Evolutionary conservation across 768 basidiomycete genomes (phyloP).

Genomic region (Lactarius pseudohatsudake): DNA sequence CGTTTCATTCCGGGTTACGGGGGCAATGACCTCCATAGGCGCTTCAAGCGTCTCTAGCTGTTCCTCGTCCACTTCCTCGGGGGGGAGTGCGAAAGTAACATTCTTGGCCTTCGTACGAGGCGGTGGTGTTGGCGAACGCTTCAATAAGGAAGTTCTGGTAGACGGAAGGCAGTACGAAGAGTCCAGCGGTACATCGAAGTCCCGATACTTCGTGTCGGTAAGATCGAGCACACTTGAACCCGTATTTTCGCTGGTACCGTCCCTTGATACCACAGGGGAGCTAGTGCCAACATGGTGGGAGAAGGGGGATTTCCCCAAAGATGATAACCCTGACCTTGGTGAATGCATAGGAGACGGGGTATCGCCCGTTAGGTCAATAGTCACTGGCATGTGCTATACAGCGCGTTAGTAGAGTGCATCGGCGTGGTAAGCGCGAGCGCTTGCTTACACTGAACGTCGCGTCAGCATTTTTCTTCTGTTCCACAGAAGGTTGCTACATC

Average conservation of each 20-base stretch:
- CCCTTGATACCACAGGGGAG: conserved; percentile 4
- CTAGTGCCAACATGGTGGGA: neutral
- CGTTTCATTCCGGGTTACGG: neutral
- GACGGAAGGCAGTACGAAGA: conserved; percentile 24
- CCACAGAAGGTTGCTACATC: neutral
- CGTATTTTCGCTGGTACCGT: conserved; percentile 1
- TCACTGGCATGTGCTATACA: conserved; percentile 5
- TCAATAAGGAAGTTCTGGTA: neutral
- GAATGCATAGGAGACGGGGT: conserved; percentile 11
- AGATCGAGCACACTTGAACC: conserved; percentile 11
- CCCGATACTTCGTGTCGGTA: conserved; percentile 14
- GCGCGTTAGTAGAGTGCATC: conserved; percentile 1
- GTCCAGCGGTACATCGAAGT: conserved; percentile 23
- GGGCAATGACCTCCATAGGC: neutral
- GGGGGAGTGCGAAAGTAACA: conserved; percentile 23
- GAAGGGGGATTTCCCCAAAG: neutral
- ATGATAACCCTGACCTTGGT: neutral
- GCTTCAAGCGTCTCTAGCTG: neutral
- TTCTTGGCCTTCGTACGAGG: conserved; percentile 20
- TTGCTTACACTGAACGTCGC: neutral
- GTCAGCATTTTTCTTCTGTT: neutral
- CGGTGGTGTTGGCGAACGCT: conserved; percentile 16
- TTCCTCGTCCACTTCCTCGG: conserved; percentile 2
- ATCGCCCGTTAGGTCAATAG: conserved; percentile 19
- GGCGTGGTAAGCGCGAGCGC: no score